These are phyloP conservation scores for Scytalidium sp. DNA, from an alignment of 2,329 filamentous ascomycete genomes.

Conservation along the genomic window DNA sequence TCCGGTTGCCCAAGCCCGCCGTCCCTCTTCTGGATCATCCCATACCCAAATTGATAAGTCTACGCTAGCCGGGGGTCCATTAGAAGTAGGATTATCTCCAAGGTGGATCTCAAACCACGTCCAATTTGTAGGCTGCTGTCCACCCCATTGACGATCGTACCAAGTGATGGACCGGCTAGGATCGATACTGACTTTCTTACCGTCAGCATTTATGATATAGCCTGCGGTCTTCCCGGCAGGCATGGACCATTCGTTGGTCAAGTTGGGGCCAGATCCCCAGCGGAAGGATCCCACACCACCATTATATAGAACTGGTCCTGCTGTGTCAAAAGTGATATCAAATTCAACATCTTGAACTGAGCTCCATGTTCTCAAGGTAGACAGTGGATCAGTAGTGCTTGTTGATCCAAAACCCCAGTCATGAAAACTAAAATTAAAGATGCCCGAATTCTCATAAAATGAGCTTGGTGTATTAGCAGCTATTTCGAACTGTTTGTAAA, in stretches of 20 bases:
- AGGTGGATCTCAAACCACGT: neutral
- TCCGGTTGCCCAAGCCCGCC: neutral
- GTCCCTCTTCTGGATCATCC: neutral
- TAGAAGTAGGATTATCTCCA: neutral
- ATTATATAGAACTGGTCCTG: neutral
- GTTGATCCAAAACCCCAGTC: neutral
- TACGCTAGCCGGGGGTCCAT: neutral
- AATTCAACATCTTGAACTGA: neutral
- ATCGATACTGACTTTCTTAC: neutral
- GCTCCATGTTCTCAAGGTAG: neutral
- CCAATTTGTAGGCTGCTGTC: neutral
- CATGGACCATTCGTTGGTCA: neutral
- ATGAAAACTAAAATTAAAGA: neutral
- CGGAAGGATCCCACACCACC: neutral
- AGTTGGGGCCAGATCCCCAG: neutral
- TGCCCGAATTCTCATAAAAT: neutral
- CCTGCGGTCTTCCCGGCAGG: neutral
- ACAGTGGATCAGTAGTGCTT: neutral
- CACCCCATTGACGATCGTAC: neutral
- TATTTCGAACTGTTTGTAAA: neutral
- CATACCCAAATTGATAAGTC: neutral
- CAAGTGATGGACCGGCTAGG: neutral
- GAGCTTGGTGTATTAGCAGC: neutral
- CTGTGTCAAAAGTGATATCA: neutral
- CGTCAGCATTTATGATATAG: neutral